Conservation (phyloP, 257 asterid species). For the Eucommia ulmoides region DNA sequence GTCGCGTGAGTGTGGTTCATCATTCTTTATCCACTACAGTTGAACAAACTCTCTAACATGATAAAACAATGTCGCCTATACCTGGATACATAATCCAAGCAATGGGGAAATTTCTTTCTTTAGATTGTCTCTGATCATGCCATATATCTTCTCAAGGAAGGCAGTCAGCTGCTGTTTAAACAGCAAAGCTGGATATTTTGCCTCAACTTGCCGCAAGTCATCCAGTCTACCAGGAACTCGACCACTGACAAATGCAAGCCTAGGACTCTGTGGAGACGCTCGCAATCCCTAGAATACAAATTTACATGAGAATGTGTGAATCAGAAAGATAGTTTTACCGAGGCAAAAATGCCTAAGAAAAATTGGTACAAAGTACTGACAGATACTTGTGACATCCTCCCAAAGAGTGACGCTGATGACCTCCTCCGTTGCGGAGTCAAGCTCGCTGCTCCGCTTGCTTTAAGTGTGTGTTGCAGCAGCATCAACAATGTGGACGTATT, state of each 20-base stretch:
- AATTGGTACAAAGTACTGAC: too few relatives aligned
- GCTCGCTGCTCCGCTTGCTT: conserved; percentile 95
- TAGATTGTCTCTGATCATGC: conserved; percentile 85
- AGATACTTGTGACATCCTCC: conserved; percentile 96
- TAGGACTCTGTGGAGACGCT: conserved; percentile 90
- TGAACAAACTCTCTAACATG: too few relatives aligned
- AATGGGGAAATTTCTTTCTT: conserved; percentile 94
- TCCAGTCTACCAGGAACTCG: conserved; percentile 83
- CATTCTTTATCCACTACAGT: too few relatives aligned
- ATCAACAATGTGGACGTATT: conserved; percentile 86
- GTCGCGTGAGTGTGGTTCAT: too few relatives aligned
- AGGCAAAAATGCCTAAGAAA: too few relatives aligned
- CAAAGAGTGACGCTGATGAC: conserved; percentile 93
- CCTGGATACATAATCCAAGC: conserved; percentile 97
- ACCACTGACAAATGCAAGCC: conserved; percentile 71
- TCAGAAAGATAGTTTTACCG: too few relatives aligned
- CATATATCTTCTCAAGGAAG: conserved; percentile 96
- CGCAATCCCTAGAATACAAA: conserved; percentile 51
- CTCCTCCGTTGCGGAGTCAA: conserved; percentile 91
- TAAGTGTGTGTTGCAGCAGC: conserved; percentile 97
- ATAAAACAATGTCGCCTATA: too few relatives aligned
- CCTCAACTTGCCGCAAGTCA: conserved; percentile 96
- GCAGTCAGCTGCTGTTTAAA: conserved; percentile 99
- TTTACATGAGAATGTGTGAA: conserved; percentile 11
- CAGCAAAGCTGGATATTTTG: conserved; percentile 94